A percentile compares a stretch with the other conserved stretches of the same genome.
Conservation (phyloP, 192 early-diverging fungal genomes). For the Linnemannia exigua region DNA sequence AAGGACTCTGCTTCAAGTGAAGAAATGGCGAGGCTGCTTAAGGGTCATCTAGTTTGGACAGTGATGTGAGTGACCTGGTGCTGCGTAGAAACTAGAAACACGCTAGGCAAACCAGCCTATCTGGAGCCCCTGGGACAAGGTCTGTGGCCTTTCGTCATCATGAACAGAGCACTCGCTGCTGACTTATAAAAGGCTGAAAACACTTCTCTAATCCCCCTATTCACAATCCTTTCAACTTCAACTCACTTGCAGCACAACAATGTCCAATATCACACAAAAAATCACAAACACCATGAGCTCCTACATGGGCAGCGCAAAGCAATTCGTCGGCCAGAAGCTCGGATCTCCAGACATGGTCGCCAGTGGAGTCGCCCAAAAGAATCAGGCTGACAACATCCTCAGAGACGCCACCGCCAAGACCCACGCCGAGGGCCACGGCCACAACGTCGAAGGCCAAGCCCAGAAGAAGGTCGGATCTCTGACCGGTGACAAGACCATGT, state of each 20-base stretch:
- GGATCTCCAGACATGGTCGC: slow-evolving; percentile 2
- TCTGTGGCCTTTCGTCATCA: not conserved
- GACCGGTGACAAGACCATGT: slow-evolving; percentile 11
- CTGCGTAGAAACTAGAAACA: no score
- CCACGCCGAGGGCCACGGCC: slow-evolving; percentile 9
- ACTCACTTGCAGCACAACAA: not conserved
- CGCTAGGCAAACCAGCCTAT: no score
- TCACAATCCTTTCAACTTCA: not conserved
- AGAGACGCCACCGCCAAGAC: slow-evolving; percentile 12
- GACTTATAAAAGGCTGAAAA: not conserved
- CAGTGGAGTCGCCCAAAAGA: slow-evolving; percentile 19
- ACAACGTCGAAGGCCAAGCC: slow-evolving; percentile 23
- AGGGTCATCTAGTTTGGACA: not conserved
- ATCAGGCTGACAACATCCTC: slow-evolving; percentile 6
- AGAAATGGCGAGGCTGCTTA: not conserved
- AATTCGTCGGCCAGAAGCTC: slow-evolving; percentile 5
- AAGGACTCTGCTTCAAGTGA: not conserved
- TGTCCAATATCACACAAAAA: slow-evolving; percentile 5
- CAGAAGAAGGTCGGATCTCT: slow-evolving; percentile 17
- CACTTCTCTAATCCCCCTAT: not conserved
- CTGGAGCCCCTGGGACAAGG: no score
- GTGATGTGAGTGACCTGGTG: no score
- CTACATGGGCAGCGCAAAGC: slow-evolving; percentile 19
- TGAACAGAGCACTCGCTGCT: not conserved
- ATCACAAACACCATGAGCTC: slow-evolving; percentile 12